phyloP scores from a whole-genome alignment of 345 rosid genomes.

The Excoecaria cochinchinensis region DNA sequence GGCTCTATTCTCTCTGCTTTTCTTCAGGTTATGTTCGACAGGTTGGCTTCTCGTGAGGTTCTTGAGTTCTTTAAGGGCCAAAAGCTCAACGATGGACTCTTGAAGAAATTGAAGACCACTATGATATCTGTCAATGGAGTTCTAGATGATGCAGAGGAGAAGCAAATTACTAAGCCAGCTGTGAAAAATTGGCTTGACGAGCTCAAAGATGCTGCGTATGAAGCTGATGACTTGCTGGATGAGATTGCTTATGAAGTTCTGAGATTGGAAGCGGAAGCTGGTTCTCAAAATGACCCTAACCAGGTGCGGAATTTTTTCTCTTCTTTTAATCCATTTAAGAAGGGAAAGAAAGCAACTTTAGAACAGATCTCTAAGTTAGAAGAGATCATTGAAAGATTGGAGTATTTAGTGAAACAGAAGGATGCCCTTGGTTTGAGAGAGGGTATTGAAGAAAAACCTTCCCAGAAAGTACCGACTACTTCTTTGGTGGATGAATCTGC shows the following conservation, averaged over 20 bases:
- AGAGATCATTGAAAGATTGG: background rate
- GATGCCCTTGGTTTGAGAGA: background rate
- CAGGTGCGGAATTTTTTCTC: background rate
- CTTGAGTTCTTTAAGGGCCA: background rate
- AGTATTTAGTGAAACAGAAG: background rate
- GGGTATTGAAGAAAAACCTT: background rate
- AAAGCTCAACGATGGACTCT: background rate
- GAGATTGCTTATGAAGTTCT: conserved; percentile 6
- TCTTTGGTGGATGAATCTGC: background rate
- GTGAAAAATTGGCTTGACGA: conserved; percentile 11
- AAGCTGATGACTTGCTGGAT: conserved; percentile 13
- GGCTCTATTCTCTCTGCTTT: background rate
- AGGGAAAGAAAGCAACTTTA: background rate
- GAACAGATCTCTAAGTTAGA: background rate
- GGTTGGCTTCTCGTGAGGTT: conserved; percentile 11
- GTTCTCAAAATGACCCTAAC: background rate
- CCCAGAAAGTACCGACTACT: background rate
- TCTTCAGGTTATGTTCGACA: background rate
- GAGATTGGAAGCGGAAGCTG: background rate
- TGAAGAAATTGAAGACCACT: background rate
- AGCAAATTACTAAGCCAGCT: background rate
- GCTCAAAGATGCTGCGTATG: conserved; percentile 9
- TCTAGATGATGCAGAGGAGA: conserved; percentile 9
- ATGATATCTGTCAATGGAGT: background rate
- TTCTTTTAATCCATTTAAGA: background rate